Evolutionary conservation across 768 basidiomycete genomes (phyloP).

Genomic region (Leccinum broughii): DNA sequence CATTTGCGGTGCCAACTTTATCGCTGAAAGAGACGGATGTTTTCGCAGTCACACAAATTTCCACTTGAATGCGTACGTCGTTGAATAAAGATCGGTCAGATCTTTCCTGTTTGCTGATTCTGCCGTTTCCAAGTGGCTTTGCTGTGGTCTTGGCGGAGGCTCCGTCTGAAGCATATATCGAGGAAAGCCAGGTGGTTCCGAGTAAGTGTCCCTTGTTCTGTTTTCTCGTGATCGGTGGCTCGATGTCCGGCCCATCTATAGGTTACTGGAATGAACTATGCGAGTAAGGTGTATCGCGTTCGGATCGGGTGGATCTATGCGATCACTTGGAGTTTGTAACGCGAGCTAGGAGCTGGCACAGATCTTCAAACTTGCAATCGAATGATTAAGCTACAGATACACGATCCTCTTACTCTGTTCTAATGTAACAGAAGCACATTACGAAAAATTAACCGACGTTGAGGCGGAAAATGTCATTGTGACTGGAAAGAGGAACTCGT

Average conservation of each 20-base stretch:
- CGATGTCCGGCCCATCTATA: not conserved
- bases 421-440: not conserved
- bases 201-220: conserved; percentile 4
- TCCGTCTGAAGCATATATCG: conserved; percentile 7
- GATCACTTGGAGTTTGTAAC: not conserved
- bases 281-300: conserved; percentile 3
- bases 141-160: conserved; percentile 24
- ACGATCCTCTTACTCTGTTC: conserved; percentile 12
- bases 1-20: not conserved
- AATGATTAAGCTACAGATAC: conserved; percentile 12
- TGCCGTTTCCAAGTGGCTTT: conserved; percentile 17
- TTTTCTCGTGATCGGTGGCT: not conserved
- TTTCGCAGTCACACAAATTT: conserved; percentile 24
- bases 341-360: not conserved
- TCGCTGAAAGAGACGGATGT: not conserved
- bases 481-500: conserved; percentile 39
- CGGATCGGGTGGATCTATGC: not conserved
- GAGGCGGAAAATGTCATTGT: conserved; percentile 92
- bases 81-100: not conserved
- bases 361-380: not conserved
- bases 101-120: not conserved
- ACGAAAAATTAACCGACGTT: conserved; percentile 53
- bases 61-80: conserved; percentile 22
- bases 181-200: conserved; percentile 19
- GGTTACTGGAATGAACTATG: conserved; percentile 18